Base-by-base conservation (phyloP, 352 stramenopile genomes). In the Globisporangium barbulae region DNA sequence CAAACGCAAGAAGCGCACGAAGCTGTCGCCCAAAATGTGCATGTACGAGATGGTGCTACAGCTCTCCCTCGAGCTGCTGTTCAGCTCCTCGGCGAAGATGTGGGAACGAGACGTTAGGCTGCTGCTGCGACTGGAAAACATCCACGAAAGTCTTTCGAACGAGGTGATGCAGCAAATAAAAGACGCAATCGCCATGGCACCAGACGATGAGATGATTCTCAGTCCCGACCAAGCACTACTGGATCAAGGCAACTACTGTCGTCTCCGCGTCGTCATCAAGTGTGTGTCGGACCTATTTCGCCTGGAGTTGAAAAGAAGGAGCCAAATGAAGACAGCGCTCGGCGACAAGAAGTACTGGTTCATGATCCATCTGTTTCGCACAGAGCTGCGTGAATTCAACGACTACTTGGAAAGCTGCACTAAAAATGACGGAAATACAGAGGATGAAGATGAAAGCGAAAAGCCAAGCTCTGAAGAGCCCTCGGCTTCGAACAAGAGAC, bases 21-120 rank as follows among this genome's bases (percentile, higher is more conserved):
- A 56, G 39, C 35, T 68, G 1, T 71, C 70, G 5, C 54, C 69
- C 12, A 72, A 69, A 61, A 50, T 73, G 48, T 72, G 65, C 30
- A 71, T 76, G 62, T 75, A 75, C 35, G 64, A 81, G 31, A 69
- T 87, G 9, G 25, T 87, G 3, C 48, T 83, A 7, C 75, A 84
- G 37, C 50, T 87, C 9, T 71, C 75, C 25, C 62, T 77, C 39
- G 64, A 73, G 3, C 66, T 90, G 7, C 64, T 86, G 44, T 70
- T 74, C 9, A 65, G 79, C 57, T 71, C 67, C 52, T 53, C 44
- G 1, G 48, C 58, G 1, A 69, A 68, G n/a, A 62, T 31, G 22
- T 85, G 81, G 79, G 79, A 88, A 30, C 72, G 71, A 49, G 74
- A 87, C 33, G 73, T 83, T 30, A 73, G 70, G 6, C 61, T 83